Conservation (phyloP, 768 basidiomycete genomes). For the Piloderma croceum region DNA sequence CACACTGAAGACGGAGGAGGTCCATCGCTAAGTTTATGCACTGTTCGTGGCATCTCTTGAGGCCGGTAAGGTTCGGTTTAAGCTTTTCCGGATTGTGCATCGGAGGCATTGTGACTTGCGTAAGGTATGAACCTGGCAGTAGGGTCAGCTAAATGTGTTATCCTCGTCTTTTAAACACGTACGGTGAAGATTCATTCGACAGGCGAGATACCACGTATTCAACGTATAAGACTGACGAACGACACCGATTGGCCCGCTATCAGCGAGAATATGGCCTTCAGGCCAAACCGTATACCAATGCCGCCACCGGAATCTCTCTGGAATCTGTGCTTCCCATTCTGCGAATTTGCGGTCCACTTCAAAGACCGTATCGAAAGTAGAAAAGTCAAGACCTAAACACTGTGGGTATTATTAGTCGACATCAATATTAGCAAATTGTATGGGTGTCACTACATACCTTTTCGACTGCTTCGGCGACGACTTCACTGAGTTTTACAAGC, state of each 20-base stretch:
- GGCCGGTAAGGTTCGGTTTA: no score
- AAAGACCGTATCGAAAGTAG: slow-evolving; percentile 30
- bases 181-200: slow-evolving; percentile 40
- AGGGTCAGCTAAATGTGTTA: no score
- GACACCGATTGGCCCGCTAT: slow-evolving; percentile 28
- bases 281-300: neutral
- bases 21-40: no score
- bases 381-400: no score
- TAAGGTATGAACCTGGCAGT: no score
- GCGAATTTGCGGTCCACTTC: slow-evolving; percentile 39
- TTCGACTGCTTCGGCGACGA: slow-evolving; percentile 38
- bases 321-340: slow-evolving; percentile 39
- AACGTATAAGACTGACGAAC: slow-evolving; percentile 39
- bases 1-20: no score
- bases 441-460: slow-evolving; percentile 32
- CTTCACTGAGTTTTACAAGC: slow-evolving; percentile 33
- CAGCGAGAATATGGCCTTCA: slow-evolving; percentile 20
- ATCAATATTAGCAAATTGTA: no score
- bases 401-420: no score
- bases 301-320: slow-evolving; percentile 8
- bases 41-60: no score
- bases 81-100: no score
- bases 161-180: no score
- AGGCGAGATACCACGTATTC: slow-evolving; percentile 42
- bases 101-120: no score